Evolutionary conservation across 192 early-diverging fungal genomes (phyloP), one percentile per base, ranked within the genome.

Genomic region (Chytriomyces sp.): DNA sequence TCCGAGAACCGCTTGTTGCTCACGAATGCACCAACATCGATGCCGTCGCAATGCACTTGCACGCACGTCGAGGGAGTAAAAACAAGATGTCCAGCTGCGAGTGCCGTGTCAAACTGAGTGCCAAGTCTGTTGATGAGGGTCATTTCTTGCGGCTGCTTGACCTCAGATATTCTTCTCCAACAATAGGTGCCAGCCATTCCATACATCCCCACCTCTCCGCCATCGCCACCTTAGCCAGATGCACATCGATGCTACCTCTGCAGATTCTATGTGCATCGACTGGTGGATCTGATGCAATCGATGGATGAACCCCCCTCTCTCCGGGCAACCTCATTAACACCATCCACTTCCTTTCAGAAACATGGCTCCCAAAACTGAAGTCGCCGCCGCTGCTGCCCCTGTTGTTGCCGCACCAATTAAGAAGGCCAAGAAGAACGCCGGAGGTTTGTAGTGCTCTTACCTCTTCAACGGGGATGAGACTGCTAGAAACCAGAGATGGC

Each of bases 361-460:
- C 7, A 78, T 78, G 77, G 68, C 77, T 48, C 77, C 77, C 35
- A 70, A 70, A 48, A 61, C 63, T 47, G 67, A 69, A 65, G 45
- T n/a, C 61, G 26, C 67, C 48, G 76, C 65, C 50, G 67, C 76
- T 67, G 69, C 77, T 1, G 46, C 77, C 67, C 26, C 62, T n/a
- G 61, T 48, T 50, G 28, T 35, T 35, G 77, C 53, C 89, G 88
- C 85, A 88, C 63, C 85, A 88, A 79, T 78, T 78, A 93, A 91
- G 86, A 93, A 93, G 90, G 82, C 91, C 82, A 94, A 95, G 90
- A 93, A 95, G 82, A 69, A 46, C 76, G 69, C 66, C 59, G 77
- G 77, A 65, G 73, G 73, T 75, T 18, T 60, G 70, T 72, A 28
- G 20, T 10, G 45, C 43, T 18, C 11, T 8, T 46, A 16, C 11